Evolutionary conservation across 495 filamentous ascomycete genomes (phyloP), one percentile per base, ranked within the genome.

Genomic region (Neurospora sp.): DNA sequence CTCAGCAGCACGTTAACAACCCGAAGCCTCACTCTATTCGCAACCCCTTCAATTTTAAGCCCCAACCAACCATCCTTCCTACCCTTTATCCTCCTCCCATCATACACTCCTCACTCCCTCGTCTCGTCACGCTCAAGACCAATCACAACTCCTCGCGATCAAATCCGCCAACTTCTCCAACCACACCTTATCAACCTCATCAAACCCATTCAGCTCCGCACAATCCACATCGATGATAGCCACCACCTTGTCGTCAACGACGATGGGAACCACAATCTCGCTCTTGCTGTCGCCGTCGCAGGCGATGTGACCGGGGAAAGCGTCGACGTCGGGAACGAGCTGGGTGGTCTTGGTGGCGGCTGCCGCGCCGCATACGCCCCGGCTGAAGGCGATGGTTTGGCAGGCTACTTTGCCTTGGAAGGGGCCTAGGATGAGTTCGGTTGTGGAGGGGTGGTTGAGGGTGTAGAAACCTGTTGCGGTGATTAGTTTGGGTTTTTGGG

Each of bases 201-300:
- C 92, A 77, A 97, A 98, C 1, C 93, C 93, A 16, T 83, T 76
- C 44, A 85, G 76, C 35, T 87, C 87, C 16, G 89, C 86, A 79
- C 94, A 98, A 79, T 98, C 94, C 27, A 97, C 82, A 78, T 98
- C 94, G 70, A 98, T 93, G 77, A 98, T 93, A 9, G 88, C 94
- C 31, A 96, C 91, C n/a, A 93, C 74, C 70, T 74, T 80, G 86
- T 76, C 75, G 20, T 74, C 78, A 22, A 85, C 82, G 31, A 92
- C 72, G 76, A 98, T 89, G 14, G 94, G 94, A 39, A 97, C 93
- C 5, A 97, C 94, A 80, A 98, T 93, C 85, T 98, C 94, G 81
- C 93, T 96, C 79, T 85, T 89, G 72, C 89, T 93, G 72, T 88
- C 91, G 10, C 86, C 87, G 81, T 97, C 94, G 78, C 94, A 97